phyloP scores from a whole-genome alignment of 139 green algal genomes.

The Chlamydomonas sp. region DNA sequence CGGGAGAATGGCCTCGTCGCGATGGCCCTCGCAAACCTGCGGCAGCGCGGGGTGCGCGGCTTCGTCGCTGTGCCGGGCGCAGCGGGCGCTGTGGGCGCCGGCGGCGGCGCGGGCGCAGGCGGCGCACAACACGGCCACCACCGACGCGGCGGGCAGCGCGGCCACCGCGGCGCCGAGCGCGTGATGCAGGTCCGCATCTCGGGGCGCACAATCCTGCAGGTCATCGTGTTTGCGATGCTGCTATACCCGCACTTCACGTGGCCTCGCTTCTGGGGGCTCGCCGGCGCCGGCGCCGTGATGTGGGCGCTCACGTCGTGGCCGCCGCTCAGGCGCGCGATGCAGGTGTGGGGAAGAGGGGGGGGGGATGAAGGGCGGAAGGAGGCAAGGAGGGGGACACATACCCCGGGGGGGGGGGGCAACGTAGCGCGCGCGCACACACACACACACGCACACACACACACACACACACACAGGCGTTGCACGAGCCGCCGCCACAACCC shows the following conservation, averaged over 20 bases:
- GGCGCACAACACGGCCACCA: no score
- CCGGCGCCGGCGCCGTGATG: slow-evolving; percentile 39
- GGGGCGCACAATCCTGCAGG: slow-evolving; percentile 51
- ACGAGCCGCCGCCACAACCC: slow-evolving; percentile 10
- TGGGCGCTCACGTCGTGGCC: slow-evolving; percentile 43
- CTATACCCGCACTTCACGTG: slow-evolving; percentile 71
- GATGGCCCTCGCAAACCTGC: no score
- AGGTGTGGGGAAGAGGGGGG: no score
- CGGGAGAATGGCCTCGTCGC: no score
- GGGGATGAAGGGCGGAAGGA: no score
- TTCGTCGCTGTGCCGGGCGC: no score
- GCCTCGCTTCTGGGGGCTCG: slow-evolving; percentile 49
- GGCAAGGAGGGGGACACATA: no score
- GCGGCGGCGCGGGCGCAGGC: no score
- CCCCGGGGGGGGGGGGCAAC: no score
- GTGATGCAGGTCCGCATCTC: slow-evolving; percentile 43
- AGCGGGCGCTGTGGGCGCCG: no score
- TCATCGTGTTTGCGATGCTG: slow-evolving; percentile 48
- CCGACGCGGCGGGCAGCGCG: neutral
- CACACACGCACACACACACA: no score
- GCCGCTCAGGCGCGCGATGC: slow-evolving; percentile 43
- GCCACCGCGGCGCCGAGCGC: slow-evolving; percentile 17
- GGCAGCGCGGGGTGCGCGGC: no score
- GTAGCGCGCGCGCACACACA: neutral
- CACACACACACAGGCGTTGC: slow-evolving; percentile 7